Conservation (phyloP, 1,284 basidiomycete genomes). For the Bondarzewia mesenterica region DNA sequence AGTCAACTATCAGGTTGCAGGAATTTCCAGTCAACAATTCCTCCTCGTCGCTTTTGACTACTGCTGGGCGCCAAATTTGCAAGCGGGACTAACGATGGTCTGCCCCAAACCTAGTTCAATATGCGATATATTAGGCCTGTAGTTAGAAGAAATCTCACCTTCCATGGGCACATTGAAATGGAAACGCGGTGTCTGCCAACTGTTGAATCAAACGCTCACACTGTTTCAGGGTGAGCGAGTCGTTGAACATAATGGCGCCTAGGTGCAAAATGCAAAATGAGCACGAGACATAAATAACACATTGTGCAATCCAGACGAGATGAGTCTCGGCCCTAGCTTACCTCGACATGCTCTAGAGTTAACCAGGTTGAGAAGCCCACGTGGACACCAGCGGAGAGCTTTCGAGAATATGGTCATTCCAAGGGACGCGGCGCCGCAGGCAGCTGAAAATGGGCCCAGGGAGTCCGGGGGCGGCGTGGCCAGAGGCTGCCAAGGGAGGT, state of each 20-base stretch:
- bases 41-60: not conserved
- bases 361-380: conserved; percentile 69
- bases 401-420: conserved; percentile 27
- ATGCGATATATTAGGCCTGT: too few species aligned
- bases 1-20: not conserved
- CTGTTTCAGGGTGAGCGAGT: conserved; percentile 60
- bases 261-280: too few species aligned
- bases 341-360: conserved; percentile 94
- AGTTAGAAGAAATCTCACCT: too few species aligned
- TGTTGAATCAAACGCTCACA: conserved; percentile 61
- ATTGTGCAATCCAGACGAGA: not conserved
- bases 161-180: conserved; percentile 94
- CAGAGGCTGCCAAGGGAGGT: too few species aligned
- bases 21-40: not conserved
- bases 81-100: conserved; percentile 23
- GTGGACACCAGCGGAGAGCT: conserved; percentile 72
- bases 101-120: conserved; percentile 4
- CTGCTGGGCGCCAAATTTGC: conserved; percentile 9
- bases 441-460: too few species aligned
- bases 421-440: not conserved
- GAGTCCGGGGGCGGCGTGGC: too few species aligned
- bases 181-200: conserved; percentile 67
- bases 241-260: conserved; percentile 98
- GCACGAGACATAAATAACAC: too few species aligned
- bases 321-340: conserved; percentile 22